Conservation (phyloP, 176 grass and related monocot genomes). For the Avena sativa region DNA sequence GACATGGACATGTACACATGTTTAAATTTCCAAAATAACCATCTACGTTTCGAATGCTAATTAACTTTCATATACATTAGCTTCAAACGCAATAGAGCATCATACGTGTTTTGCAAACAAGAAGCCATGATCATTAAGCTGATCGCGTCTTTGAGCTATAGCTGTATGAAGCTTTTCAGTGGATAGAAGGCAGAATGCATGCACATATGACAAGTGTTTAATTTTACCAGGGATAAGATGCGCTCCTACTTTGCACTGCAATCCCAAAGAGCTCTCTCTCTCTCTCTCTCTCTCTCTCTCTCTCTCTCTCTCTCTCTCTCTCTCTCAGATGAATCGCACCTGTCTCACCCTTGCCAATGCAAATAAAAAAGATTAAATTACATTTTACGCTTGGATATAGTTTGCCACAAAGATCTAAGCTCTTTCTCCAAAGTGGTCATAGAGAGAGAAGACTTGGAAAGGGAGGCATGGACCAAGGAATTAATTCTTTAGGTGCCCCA, state of each 20-base stretch:
- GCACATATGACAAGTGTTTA: not conserved
- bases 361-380: not conserved
- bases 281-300: not conserved
- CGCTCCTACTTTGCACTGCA: slow-evolving; percentile 5
- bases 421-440: slow-evolving; percentile 45
- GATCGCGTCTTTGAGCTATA: not conserved
- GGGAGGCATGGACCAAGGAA: slow-evolving; percentile 30
- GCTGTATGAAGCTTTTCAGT: not conserved
- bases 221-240: slow-evolving; percentile 17
- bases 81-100: not conserved
- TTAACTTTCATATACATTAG: not conserved
- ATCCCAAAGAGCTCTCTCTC: not conserved
- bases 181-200: not conserved
- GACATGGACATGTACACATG: too few relatives aligned
- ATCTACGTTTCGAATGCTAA: too few relatives aligned
- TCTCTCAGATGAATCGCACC: slow-evolving; percentile 32
- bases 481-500: slow-evolving; percentile 43
- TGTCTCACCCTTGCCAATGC: slow-evolving; percentile 32
- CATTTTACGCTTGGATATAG: slow-evolving; percentile 28
- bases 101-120: not conserved
- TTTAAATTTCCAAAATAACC: too few relatives aligned
- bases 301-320: not conserved
- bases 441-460: slow-evolving; percentile 29
- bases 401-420: slow-evolving; percentile 43
- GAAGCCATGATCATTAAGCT: not conserved